Evolutionary conservation across 139 green algal genomes (phyloP), one percentile per base, ranked within the genome.

Genomic region (Chlorella sp.): DNA sequence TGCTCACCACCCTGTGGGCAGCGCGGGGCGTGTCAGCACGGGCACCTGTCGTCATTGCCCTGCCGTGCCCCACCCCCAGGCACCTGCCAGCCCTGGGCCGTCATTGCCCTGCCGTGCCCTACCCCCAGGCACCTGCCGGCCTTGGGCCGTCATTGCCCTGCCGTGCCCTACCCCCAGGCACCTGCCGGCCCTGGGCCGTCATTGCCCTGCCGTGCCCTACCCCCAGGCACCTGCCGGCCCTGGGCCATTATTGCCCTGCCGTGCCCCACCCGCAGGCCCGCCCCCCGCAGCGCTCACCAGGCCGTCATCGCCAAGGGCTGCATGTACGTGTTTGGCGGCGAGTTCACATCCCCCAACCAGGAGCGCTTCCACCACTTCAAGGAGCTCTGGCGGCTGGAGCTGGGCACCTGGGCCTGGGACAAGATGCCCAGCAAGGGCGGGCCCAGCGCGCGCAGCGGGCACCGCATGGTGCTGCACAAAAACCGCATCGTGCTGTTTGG

Each of bases 341-440:
- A 99, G 83, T 95, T 98, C 76, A 98, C 93, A 6, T 94, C 85
- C 0, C 90, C 87, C 3, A 55, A 55, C 42, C 42, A 55, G 81
- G 89, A 96, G 77, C 84, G 85, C 14, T 99, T 99, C 83, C 84
- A 93, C 31, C 95, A 99, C 82, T 98, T 93, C 77, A 90, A 88
- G 83, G 93, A 98, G 74, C 69, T 98, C 34, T 99, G 95, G 95
- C 84, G 95, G 20, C 79, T 99, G 62, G 90, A 97, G 74, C 83
- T 97, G 64, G 70, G 76, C 0, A 90, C 67, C 32, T 92, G 90
- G 72, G 70, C 77, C n/a, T 99, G 95, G 95, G 95, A 99, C 79
- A 76, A 92, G 50, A 80, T 98, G 23, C 76, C 86, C 6, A 69
- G 74, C 61, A 96, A 93, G 66, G 83, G 84, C 20, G 92, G 89